Conservation (phyloP, 2,329 filamentous ascomycete species). For the Diaporthe caulivora region DNA sequence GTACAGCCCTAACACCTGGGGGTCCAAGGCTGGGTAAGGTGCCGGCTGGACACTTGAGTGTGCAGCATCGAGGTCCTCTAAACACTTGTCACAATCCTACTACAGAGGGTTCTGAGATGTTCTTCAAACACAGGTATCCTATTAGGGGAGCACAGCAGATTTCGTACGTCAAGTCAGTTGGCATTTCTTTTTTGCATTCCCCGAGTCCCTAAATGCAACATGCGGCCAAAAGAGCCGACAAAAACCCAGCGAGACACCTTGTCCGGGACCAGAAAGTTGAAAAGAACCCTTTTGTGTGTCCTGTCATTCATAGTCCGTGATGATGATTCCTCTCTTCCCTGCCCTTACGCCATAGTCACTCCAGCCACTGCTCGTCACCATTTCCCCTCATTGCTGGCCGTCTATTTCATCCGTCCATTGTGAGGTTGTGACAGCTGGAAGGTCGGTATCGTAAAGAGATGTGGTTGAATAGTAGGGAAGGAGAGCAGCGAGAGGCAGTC, state of each 20-base stretch:
- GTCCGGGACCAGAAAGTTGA: slow-evolving; percentile 35
- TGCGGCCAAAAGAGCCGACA: slow-evolving; percentile 36
- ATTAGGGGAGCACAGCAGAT: no score
- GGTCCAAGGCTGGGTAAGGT: no score
- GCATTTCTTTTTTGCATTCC: slow-evolving; percentile 39
- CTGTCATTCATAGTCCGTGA: slow-evolving; percentile 38
- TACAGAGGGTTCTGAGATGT: not conserved
- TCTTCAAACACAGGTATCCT: no score
- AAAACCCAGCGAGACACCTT: slow-evolving; percentile 39
- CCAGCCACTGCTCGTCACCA: slow-evolving; percentile 8
- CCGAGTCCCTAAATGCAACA: slow-evolving; percentile 40
- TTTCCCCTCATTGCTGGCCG: slow-evolving; percentile 26
- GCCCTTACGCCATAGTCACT: slow-evolving; percentile 29
- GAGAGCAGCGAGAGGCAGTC: slow-evolving; percentile 42
- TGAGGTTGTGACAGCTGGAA: slow-evolving; percentile 41
- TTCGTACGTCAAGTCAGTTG: slow-evolving; percentile 34
- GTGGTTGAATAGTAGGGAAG: slow-evolving; percentile 41
- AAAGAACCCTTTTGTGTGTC: slow-evolving; percentile 29
- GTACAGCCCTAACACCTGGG: not conserved
- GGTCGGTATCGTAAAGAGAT: slow-evolving; percentile 36
- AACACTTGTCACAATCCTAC: not conserved
- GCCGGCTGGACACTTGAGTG: not conserved
- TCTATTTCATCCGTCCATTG: slow-evolving; percentile 34
- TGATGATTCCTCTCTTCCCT: slow-evolving; percentile 34
- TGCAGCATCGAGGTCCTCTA: no score